Base-by-base conservation (phyloP, 768 basidiomycete genomes). In the Tremella yokohamensis region DNA sequence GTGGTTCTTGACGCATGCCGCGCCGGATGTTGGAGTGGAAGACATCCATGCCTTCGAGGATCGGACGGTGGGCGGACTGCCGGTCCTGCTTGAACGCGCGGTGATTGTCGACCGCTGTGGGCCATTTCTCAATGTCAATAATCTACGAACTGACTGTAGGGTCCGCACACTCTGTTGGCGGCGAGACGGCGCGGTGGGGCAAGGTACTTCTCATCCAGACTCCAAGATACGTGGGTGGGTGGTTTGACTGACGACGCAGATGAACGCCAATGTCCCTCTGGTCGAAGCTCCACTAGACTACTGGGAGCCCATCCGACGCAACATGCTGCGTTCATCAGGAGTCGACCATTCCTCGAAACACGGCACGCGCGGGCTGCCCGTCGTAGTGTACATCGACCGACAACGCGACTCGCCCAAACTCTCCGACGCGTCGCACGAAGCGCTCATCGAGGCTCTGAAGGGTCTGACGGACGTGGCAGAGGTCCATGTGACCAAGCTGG, bases 61-160 rank as follows among this genome's bases (percentile, higher is more conserved):
- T n/a, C 38, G 67, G 18, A 57, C 54, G 16, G 51, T 50, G 2
- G 57, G 59, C 19, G 72, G 70, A 7, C 44, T 72, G 22, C 64
- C 65, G 1, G 40, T 70, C 3, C 49, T 73, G n/a, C 53, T 73
- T 16, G 74, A 76, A 29, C 60, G 63, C n/a, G 65, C 63, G 1
- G 72, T 73, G 16, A 69, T 76, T 24, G 57, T 76, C 12, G 74
- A 76, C 56, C 62, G 74, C 53, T 66, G 74, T 72, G 44, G 58
- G 42, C 4, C 15, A 45, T 45, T 16, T 45, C 4, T 6, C 22
- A 18, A 6, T 22, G 22, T 45, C 42, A 18, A 6, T 45, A 8
- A 8, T 4, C 42, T 18, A 6, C 42, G n/a, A 45, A 45, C 42
- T 45, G n/a, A 22, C 8, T 15, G 15, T 45, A 73, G 69, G 64